These are phyloP conservation scores for Fusarium verrucosum DNA, from an alignment of 2,329 filamentous ascomycete genomes.

Conservation along the genomic window DNA sequence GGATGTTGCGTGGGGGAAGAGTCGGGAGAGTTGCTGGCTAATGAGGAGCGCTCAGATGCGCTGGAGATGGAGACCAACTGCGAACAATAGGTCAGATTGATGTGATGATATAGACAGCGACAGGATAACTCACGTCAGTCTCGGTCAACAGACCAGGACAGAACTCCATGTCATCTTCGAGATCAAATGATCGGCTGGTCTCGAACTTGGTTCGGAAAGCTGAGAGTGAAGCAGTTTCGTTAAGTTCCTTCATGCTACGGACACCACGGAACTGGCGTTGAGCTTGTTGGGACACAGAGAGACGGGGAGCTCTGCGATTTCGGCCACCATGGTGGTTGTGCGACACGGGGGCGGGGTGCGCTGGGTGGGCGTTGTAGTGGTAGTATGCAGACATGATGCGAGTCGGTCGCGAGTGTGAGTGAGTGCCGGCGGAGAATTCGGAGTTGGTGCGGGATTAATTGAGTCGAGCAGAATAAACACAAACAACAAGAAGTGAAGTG, in stretches of 20 bases:
- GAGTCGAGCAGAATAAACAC: constrained; percentile 24
- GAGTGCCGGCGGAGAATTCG: constrained; percentile 18
- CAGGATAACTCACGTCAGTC: constrained; percentile 77
- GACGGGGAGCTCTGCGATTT: constrained; percentile 82
- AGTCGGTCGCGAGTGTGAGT: constrained; percentile 20
- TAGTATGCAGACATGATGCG: constrained; percentile 71
- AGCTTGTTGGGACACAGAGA: constrained; percentile 81
- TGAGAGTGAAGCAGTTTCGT: constrained; percentile 77
- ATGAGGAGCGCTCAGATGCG: constrained; percentile 90
- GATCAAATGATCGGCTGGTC: constrained; percentile 89
- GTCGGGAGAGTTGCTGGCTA: constrained; percentile 93
- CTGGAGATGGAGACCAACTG: constrained; percentile 93
- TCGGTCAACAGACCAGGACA: constrained; percentile 92
- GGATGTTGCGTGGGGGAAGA: constrained; percentile 91
- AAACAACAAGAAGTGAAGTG: constrained; percentile 26
- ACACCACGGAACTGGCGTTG: constrained; percentile 89
- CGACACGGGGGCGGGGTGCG: constrained; percentile 66
- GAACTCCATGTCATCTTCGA: constrained; percentile 96
- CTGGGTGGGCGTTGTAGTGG: constrained; percentile 68
- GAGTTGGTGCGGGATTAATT: constrained; percentile 46
- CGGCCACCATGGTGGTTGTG: constrained; percentile 87
- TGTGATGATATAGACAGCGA: constrained; percentile 20
- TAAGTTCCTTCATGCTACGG: constrained; percentile 85
- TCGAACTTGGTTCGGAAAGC: constrained; percentile 90
- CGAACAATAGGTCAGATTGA: constrained; percentile 50